Percentiles rank a stretch among this genome's conserved stretches.
phyloP scores from a whole-genome alignment of 345 rosid genomes.

The Eucalyptus curtisii region DNA sequence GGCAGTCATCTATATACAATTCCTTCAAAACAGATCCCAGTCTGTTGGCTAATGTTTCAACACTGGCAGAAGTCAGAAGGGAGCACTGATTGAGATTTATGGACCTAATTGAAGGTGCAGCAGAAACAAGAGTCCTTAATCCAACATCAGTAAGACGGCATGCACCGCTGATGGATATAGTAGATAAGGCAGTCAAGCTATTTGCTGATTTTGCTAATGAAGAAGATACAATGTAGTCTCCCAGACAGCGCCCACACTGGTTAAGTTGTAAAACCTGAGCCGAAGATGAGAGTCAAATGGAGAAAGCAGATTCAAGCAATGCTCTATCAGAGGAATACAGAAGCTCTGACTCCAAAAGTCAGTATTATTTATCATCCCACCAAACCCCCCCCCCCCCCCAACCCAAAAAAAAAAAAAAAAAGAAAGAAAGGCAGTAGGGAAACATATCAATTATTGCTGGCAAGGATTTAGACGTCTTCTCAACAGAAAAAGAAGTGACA shows the following conservation, averaged over 20 bases:
- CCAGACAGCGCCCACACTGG: constrained; percentile 72
- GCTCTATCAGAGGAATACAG: neutral
- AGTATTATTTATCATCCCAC: neutral
- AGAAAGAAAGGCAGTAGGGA: neutral
- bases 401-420: neutral
- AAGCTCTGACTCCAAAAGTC: neutral
- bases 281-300: neutral
- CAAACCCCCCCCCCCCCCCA: neutral
- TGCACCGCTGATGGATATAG: constrained; percentile 64
- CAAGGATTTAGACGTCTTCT: neutral
- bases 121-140: constrained; percentile 38
- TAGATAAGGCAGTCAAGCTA: constrained; percentile 44
- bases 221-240: constrained; percentile 40
- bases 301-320: neutral
- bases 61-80: constrained; percentile 47
- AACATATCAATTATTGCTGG: neutral
- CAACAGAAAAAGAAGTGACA: neutral
- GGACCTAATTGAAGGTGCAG: constrained; percentile 52
- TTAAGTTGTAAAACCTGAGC: constrained; percentile 84
- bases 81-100: constrained; percentile 83
- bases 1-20: constrained; percentile 73
- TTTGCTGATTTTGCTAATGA: constrained; percentile 45
- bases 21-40: constrained; percentile 60
- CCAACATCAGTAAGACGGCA: constrained; percentile 81
- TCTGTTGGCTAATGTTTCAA: constrained; percentile 39